Evolutionary conservation across 2,329 filamentous ascomycete genomes (phyloP), one percentile per base, ranked within the genome.

Genomic region (Blastomyces gilchristii): DNA sequence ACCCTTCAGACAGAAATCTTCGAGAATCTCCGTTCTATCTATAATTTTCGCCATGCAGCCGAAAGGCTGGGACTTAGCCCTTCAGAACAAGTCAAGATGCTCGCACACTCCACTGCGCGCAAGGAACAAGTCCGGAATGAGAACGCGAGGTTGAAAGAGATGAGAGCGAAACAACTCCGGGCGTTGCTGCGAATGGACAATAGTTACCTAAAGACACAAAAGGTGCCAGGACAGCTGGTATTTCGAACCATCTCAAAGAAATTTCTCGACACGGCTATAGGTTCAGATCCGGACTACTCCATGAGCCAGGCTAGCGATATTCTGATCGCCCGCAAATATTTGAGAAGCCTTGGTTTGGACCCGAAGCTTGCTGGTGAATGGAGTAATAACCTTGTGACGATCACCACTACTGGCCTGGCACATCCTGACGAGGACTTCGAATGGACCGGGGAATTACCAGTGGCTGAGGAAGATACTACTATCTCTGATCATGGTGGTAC

Each of bases 1-100:
- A 67, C 66, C 3, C 66, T 78, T 25, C 72, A 73, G 62, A 68
- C 71, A 3, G 75, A 77, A 60, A 76, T 77, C 16, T 63, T 71
- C 22, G 65, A 69, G 12, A 77, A 76, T 58, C 67, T 76, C 37
- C 60, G 71, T 31, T 63, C 68, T 16, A 34, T 54, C 3, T 63
- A 69, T 47, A 65, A 45, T 7, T 73, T 70, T 68, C 34, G 60
- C 18, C 65, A 60, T 2, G 66, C 69, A 28, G 68, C 66, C 47
- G 58, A 63, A 11, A 63, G 69, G 63, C 68, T 77, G 54, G 67
- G 68, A 3, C 62, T 77, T 14, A 69, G 63, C 0, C 47, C 58
- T 18, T 47, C 67, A 12, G 71, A 76, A 2, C 56, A 67, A 28
- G 60, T 60, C 16, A 64, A 69, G 7, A 60, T 72, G n/a, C 57